These are phyloP conservation scores for Diplodia corticola DNA, from an alignment of 2,329 filamentous ascomycete genomes.

Conservation along the genomic window DNA sequence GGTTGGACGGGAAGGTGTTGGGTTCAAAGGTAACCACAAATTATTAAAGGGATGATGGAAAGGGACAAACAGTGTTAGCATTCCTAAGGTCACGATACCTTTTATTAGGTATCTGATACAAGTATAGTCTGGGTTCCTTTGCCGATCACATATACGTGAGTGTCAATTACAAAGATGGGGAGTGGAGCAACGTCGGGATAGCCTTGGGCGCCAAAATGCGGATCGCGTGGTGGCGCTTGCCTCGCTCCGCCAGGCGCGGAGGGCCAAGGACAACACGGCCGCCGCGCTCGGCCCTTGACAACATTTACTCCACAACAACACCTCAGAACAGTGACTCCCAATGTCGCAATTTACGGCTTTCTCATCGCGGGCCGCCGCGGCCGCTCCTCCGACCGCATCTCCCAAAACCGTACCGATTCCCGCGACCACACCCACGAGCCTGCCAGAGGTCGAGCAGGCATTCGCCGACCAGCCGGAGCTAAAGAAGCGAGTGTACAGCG, in stretches of 20 bases:
- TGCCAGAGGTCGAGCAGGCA: slow-evolving; percentile 26
- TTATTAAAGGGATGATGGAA: neutral
- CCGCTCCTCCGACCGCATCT: neutral
- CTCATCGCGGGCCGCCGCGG: slow-evolving; percentile 14
- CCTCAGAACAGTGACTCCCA: neutral
- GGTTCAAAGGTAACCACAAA: neutral
- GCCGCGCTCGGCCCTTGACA: neutral
- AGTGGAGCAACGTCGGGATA: slow-evolving; percentile 10
- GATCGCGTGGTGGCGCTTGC: slow-evolving; percentile 19
- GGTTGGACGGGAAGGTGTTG: neutral
- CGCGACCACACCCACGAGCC: neutral
- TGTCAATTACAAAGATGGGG: neutral
- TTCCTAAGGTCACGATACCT: neutral
- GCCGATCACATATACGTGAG: too few species aligned
- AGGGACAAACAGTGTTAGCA: neutral
- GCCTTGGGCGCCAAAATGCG: slow-evolving; percentile 18
- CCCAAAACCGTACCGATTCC: neutral
- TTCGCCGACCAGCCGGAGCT: slow-evolving; percentile 38
- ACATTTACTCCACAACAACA: neutral
- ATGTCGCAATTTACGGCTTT: slow-evolving; percentile 20
- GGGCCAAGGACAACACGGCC: slow-evolving; percentile 1
- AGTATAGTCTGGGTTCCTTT: neutral
- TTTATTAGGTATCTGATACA: neutral
- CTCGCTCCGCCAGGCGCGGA: slow-evolving; percentile 13
- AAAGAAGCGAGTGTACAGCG: slow-evolving; percentile 40